Evolutionary conservation across 1,284 basidiomycete genomes (phyloP).

Genomic region (Leccinum pachyderme): DNA sequence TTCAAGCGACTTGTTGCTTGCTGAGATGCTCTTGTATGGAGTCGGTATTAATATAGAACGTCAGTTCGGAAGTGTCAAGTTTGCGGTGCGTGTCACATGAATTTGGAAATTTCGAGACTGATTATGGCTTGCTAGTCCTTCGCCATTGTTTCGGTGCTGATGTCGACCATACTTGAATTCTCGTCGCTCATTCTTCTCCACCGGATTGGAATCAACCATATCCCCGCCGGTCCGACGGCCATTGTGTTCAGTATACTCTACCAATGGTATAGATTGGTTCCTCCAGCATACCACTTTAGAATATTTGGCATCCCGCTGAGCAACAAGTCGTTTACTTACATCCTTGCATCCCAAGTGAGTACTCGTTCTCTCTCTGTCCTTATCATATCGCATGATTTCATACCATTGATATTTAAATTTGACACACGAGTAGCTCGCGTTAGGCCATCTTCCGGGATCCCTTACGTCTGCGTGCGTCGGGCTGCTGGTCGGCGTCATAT

Average conservation of each 20-base stretch:
- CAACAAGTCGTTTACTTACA: slow-evolving; percentile 73
- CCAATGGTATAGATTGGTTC: slow-evolving; percentile 77
- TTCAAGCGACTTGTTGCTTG: slow-evolving; percentile 82
- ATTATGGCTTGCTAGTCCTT: slow-evolving; percentile 59
- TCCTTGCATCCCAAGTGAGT: slow-evolving; percentile 65
- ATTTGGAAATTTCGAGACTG: not conserved
- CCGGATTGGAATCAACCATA: slow-evolving; percentile 62
- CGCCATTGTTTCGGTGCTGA: slow-evolving; percentile 56
- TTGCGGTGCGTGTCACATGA: slow-evolving; percentile 60
- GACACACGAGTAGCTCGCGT: slow-evolving; percentile 51
- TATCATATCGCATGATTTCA: not conserved
- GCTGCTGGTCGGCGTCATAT: slow-evolving; percentile 68
- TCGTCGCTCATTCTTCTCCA: slow-evolving; percentile 61
- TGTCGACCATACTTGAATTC: slow-evolving; percentile 71
- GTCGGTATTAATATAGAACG: slow-evolving; percentile 76
- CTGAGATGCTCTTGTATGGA: slow-evolving; percentile 74
- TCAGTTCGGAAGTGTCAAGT: slow-evolving; percentile 85
- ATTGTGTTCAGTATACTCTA: slow-evolving; percentile 75
- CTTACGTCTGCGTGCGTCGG: slow-evolving; percentile 61
- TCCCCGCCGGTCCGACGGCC: slow-evolving; percentile 75
- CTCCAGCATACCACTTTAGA: slow-evolving; percentile 71
- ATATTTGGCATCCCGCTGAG: slow-evolving; percentile 73
- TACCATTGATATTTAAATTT: not conserved
- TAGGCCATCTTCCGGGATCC: slow-evolving; percentile 67
- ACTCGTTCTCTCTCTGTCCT: not conserved